These are phyloP conservation scores for Grosmannia clavigera DNA, from an alignment of 2,329 filamentous ascomycete genomes.

Conservation along the genomic window DNA sequence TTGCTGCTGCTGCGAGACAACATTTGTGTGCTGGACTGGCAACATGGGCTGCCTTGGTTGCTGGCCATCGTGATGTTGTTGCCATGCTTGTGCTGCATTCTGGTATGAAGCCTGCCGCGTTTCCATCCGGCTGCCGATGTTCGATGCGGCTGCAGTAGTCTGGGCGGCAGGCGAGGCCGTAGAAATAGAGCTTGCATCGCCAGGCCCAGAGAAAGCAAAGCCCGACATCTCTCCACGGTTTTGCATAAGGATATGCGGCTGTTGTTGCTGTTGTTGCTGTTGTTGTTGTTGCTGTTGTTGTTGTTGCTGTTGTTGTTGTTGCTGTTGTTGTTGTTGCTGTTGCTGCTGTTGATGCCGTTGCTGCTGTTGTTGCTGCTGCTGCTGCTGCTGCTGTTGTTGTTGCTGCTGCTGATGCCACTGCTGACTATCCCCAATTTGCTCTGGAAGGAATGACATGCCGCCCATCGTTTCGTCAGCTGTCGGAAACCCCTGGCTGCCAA, in stretches of 20 bases:
- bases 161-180: not conserved
- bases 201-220: not conserved
- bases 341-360: not conserved
- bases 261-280: slow-evolving; percentile 1
- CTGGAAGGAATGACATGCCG: slow-evolving; percentile 1
- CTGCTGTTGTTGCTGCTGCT: slow-evolving; percentile 2
- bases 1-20: not conserved
- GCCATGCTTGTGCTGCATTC: not conserved
- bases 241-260: not conserved
- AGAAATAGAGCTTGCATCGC: not conserved
- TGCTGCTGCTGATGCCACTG: slow-evolving; percentile 8
- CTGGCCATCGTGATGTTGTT: not conserved
- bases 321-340: not conserved
- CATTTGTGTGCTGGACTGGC: not conserved
- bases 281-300: not conserved
- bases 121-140: not conserved
- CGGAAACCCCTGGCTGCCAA: slow-evolving; percentile 2
- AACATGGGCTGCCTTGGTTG: not conserved
- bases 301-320: not conserved
- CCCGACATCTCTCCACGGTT: not conserved
- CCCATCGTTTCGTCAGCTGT: not conserved
- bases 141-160: not conserved
- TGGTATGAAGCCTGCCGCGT: not conserved
- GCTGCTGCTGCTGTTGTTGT: not conserved
- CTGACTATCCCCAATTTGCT: not conserved